Base-by-base conservation (phyloP, 768 basidiomycete genomes). In the Lentinula guzmanii region DNA sequence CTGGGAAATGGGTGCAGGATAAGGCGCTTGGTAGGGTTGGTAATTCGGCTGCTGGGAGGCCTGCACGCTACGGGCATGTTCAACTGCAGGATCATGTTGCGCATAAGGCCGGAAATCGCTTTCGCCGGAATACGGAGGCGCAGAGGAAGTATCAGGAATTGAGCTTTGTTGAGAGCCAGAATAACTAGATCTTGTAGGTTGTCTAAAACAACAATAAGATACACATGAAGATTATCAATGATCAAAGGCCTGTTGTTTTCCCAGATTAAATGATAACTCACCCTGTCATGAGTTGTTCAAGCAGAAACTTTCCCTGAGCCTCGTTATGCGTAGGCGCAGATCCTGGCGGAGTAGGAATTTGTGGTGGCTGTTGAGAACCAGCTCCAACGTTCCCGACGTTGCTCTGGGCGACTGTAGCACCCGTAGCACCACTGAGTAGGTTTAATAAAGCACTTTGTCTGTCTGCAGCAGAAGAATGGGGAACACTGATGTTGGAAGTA, bases 221-320 rank as follows among this genome's bases (percentile, higher is more conserved):
- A 62, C 51, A 50, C 15, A 39, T 18, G 53, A 37, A 37, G 39
- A 8, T 39, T 33, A 16, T 18, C 15, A 56, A 11, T 55, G 8
- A 35, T 52, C 31, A 54, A 37, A 9, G 15, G 41, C 13, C 43
- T 59, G 61, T 35, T 28, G 50, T 33, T 45, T 54, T 39, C 62
- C 64, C 60, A 52, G 61, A 54, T 52, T 41, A 65, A 65, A n/a
- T 61, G 15, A 45, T 53, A 56, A 79, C 87, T 75, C 70, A 93
- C 91, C 89, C 87, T 61, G 85, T 79, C 86, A 93, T 90, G 62
- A 93, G 76, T 69, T 91, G 89, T 65, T 93, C 91, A 63, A 93
- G 74, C 65, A 93, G 71, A 63, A 86, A 77, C 74, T 91, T 90
- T 61, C 87, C 86, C 70, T 90, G 88, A 0, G 82, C 72, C 63